A percentile compares a stretch with the other conserved stretches of the same genome.
Evolutionary conservation across 352 stramenopile species (phyloP).

Genomic region (Phytophthora pinifolia): DNA sequence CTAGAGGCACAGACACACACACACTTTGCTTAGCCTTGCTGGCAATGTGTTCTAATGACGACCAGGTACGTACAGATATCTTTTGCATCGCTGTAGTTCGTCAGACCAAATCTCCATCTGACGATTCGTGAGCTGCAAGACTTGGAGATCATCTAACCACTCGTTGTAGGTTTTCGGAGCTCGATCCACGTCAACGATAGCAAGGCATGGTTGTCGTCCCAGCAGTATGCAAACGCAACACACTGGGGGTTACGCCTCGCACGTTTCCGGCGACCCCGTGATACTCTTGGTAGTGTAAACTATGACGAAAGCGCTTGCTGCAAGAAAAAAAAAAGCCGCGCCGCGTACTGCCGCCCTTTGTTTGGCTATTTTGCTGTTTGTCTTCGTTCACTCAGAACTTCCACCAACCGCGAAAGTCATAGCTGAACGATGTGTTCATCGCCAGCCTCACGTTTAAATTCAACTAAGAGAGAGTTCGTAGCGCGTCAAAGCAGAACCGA

Average conservation of each 20-base stretch:
- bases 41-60: no score
- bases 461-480: constrained; percentile 11
- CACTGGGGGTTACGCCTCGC: constrained; percentile 12
- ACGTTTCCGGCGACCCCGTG: constrained; percentile 2
- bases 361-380: neutral
- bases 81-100: constrained; percentile 21
- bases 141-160: constrained; percentile 20
- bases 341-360: neutral
- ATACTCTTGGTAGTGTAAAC: constrained; percentile 11
- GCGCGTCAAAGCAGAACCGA: constrained; percentile 20
- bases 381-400: constrained; percentile 7
- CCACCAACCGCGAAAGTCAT: constrained; percentile 13
- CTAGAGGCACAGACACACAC: no score
- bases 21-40: no score
- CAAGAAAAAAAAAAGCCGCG: neutral
- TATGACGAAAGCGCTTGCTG: constrained; percentile 1
- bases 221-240: constrained; percentile 14
- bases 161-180: constrained; percentile 21
- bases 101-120: constrained; percentile 15
- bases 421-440: constrained; percentile 24
- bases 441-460: constrained; percentile 3
- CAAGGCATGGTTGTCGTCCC: constrained; percentile 27
- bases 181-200: constrained; percentile 31
- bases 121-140: constrained; percentile 33
- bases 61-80: no score